Evolutionary conservation across 352 stramenopile species (phyloP).

Genomic region (Phytophthora vignae): DNA sequence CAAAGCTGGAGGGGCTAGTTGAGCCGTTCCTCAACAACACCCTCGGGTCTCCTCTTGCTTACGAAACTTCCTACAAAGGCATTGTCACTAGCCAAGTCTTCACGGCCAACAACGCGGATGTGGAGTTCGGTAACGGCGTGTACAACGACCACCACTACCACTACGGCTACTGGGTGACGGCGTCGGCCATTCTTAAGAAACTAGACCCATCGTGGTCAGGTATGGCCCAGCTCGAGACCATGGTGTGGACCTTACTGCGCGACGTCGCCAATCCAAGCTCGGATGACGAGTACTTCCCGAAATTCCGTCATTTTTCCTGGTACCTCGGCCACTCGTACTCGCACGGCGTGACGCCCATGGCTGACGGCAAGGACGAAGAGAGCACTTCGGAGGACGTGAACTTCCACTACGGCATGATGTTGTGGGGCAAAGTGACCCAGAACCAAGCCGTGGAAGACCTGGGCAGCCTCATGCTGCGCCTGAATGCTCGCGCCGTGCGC

Average conservation of each 20-base stretch:
- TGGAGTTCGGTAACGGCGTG: slow-evolving; percentile 65
- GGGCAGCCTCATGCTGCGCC: slow-evolving; percentile 75
- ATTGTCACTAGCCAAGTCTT: slow-evolving; percentile 66
- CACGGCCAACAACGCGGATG: slow-evolving; percentile 58
- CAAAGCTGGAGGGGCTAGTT: slow-evolving; percentile 66
- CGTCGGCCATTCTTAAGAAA: slow-evolving; percentile 55
- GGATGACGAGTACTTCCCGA: slow-evolving; percentile 68
- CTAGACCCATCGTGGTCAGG: slow-evolving; percentile 59
- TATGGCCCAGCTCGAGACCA: slow-evolving; percentile 66
- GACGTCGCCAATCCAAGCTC: slow-evolving; percentile 77
- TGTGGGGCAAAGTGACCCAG: slow-evolving; percentile 71
- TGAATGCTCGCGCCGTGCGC: slow-evolving; percentile 68
- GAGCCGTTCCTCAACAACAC: slow-evolving; percentile 72
- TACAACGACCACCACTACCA: slow-evolving; percentile 85
- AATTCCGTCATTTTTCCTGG: slow-evolving; percentile 83
- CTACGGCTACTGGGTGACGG: slow-evolving; percentile 77
- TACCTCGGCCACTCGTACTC: slow-evolving; percentile 82
- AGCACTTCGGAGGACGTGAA: slow-evolving; percentile 84
- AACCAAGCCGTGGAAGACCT: slow-evolving; percentile 73
- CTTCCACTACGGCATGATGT: slow-evolving; percentile 84
- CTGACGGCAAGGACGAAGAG: slow-evolving; percentile 82
- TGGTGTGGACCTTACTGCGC: slow-evolving; percentile 73
- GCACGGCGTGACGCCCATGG: slow-evolving; percentile 70
- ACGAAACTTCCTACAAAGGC: slow-evolving; percentile 79
- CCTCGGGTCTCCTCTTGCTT: slow-evolving; percentile 64